These are phyloP conservation scores for Kwoniella heveanensis DNA, from an alignment of 768 basidiomycete genomes.

Conservation along the genomic window DNA sequence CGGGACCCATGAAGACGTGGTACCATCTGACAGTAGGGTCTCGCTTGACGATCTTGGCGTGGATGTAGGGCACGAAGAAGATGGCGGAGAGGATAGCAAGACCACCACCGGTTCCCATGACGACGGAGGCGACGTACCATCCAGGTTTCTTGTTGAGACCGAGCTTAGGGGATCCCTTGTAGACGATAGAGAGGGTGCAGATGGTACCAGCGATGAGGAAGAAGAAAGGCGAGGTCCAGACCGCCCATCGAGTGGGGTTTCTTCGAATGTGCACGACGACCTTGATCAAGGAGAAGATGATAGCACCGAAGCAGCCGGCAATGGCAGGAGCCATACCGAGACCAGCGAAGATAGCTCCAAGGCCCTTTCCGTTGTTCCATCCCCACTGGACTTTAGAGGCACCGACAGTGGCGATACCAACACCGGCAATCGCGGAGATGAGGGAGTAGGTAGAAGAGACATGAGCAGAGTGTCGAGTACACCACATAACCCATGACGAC, in stretches of 20 bases:
- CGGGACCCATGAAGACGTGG: constrained; percentile 58
- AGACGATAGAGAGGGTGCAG: constrained; percentile 57
- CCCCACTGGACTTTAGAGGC: constrained; percentile 58
- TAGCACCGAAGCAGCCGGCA: constrained; percentile 55
- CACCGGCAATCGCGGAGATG: constrained; percentile 59
- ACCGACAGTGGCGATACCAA: constrained; percentile 58
- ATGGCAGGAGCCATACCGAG: constrained; percentile 53
- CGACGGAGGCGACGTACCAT: constrained; percentile 52
- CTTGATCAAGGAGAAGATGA: constrained; percentile 55
- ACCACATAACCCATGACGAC: constrained; percentile 55
- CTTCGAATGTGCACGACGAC: constrained; percentile 53
- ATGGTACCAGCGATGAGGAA: constrained; percentile 53
- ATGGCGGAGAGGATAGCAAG: constrained; percentile 53
- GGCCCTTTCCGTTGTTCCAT: constrained; percentile 58
- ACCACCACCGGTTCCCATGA: constrained; percentile 54
- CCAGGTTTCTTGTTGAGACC: constrained; percentile 52
- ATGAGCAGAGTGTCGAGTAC: constrained; percentile 56
- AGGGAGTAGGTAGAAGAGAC: constrained; percentile 60
- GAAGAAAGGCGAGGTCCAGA: constrained; percentile 53
- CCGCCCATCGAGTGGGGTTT: constrained; percentile 49
- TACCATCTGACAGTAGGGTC: constrained; percentile 57
- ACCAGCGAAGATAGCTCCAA: constrained; percentile 57
- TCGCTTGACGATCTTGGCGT: constrained; percentile 56
- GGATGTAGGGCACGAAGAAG: constrained; percentile 59
- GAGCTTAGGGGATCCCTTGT: constrained; percentile 58